phyloP scores from a whole-genome alignment of 108 stramenopile species.

The Skeletonema potamos region DNA sequence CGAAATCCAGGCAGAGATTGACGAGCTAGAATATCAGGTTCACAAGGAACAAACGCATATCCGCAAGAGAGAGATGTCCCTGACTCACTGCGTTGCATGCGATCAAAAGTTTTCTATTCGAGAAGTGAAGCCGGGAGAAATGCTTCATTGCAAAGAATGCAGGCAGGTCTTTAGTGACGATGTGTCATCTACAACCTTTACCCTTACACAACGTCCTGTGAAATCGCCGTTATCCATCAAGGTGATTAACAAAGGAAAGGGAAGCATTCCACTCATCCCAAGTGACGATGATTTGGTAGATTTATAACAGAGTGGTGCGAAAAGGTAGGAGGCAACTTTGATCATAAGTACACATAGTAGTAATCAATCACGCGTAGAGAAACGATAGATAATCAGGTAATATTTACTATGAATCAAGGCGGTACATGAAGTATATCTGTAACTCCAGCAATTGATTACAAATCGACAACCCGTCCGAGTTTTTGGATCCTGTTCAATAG shows the following conservation, averaged over 20 bases:
- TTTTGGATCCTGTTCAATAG: slow-evolving; percentile 97
- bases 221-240: background rate
- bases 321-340: no score
- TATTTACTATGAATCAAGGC: background rate
- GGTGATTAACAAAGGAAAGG: background rate
- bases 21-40: background rate
- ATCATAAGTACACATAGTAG: no score
- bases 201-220: background rate
- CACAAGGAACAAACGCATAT: background rate
- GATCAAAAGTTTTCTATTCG: background rate
- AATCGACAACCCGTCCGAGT: slow-evolving; percentile 92
- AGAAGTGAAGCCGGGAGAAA: background rate
- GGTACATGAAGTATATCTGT: background rate
- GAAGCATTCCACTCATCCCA: background rate
- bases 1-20: background rate
- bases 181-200: background rate
- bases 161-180: background rate
- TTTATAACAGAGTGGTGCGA: background rate
- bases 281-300: background rate
- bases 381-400: background rate
- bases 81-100: background rate
- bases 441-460: slow-evolving; percentile 52
- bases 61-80: background rate
- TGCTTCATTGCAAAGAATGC: background rate
- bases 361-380: background rate